phyloP scores from a whole-genome alignment of 1,284 basidiomycete species.

The Kalmanozyma brasiliensis region DNA sequence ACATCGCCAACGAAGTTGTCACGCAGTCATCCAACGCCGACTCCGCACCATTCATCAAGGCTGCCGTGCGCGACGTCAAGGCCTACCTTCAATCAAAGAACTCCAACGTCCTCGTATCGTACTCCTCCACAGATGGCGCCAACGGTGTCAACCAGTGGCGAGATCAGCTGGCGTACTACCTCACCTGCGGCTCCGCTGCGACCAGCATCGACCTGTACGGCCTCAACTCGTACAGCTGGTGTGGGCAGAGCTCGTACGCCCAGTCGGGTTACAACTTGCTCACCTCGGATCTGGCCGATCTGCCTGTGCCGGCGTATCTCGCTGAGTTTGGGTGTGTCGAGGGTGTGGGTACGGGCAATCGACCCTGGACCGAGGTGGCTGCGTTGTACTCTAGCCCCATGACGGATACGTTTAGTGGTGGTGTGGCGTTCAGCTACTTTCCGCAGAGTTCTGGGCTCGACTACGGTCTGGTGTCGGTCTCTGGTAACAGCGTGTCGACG shows the following conservation, averaged over 20 bases:
- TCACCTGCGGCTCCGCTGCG: constrained; percentile 80
- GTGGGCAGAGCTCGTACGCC: constrained; percentile 76
- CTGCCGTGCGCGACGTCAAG: constrained; percentile 86
- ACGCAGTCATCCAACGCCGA: constrained; percentile 73
- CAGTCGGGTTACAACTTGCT: constrained; percentile 71
- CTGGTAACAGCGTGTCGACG: constrained; percentile 74
- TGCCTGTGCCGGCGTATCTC: constrained; percentile 86
- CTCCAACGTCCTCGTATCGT: constrained; percentile 80
- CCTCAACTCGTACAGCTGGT: constrained; percentile 72
- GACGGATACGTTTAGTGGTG: constrained; percentile 84
- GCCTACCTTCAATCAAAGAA: constrained; percentile 76
- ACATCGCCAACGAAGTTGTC: constrained; percentile 90
- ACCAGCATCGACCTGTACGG: constrained; percentile 85
- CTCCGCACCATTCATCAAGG: constrained; percentile 85
- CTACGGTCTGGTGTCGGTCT: constrained; percentile 85
- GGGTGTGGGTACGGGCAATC: constrained; percentile 75
- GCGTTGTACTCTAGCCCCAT: constrained; percentile 80
- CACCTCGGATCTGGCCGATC: constrained; percentile 69
- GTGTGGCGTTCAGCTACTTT: constrained; percentile 77
- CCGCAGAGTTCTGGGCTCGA: constrained; percentile 73
- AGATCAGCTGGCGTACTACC: constrained; percentile 79
- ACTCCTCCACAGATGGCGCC: constrained; percentile 83
- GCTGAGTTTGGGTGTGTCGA: constrained; percentile 79
- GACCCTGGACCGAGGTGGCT: constrained; percentile 82
- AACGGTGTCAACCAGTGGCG: constrained; percentile 62